Conservation (phyloP, 805 yeast species). For the Saccharomycopsis oosterbeekiorum region DNA sequence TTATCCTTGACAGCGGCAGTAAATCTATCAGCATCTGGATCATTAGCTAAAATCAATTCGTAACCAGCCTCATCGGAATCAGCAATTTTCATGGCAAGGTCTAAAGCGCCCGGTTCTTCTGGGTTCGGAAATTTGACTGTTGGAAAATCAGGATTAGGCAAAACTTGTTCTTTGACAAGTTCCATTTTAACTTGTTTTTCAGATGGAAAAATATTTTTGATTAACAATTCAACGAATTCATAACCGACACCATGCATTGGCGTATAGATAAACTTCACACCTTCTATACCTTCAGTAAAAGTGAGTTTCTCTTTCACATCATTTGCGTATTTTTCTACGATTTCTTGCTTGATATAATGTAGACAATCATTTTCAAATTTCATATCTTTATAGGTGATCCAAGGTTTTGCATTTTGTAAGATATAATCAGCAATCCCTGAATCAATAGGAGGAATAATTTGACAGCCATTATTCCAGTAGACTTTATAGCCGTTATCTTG, state of each 20-base stretch:
- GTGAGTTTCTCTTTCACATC: slow-evolving; percentile 21
- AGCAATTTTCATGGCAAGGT: slow-evolving; percentile 56
- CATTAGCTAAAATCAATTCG: slow-evolving; percentile 71
- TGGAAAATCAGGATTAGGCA: slow-evolving; percentile 78
- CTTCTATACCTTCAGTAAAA: slow-evolving; percentile 15
- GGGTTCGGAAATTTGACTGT: slow-evolving; percentile 92
- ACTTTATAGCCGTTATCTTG: slow-evolving; percentile 90
- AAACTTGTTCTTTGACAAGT: slow-evolving; percentile 52
- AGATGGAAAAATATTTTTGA: slow-evolving; percentile 6
- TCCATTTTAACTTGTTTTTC: slow-evolving; percentile 21
- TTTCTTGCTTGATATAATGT: slow-evolving; percentile 32
- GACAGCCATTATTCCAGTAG: slow-evolving; percentile 89
- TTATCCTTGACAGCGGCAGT: slow-evolving; percentile 58
- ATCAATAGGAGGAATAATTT: slow-evolving; percentile 91
- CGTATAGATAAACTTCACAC: slow-evolving; percentile 62
- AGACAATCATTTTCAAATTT: slow-evolving; percentile 24
- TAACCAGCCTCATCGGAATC: slow-evolving; percentile 29
- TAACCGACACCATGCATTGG: slow-evolving; percentile 95
- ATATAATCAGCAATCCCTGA: slow-evolving; percentile 57
- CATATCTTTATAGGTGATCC: slow-evolving; percentile 38
- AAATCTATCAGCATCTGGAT: slow-evolving; percentile 96
- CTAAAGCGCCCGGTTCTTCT: slow-evolving; percentile 87
- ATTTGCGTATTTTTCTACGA: slow-evolving; percentile 33
- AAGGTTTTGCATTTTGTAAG: slow-evolving; percentile 49
- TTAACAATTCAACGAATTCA: slow-evolving; percentile 29